Conservation (phyloP, 345 rosid species). For the Nasturtium officinale region DNA sequence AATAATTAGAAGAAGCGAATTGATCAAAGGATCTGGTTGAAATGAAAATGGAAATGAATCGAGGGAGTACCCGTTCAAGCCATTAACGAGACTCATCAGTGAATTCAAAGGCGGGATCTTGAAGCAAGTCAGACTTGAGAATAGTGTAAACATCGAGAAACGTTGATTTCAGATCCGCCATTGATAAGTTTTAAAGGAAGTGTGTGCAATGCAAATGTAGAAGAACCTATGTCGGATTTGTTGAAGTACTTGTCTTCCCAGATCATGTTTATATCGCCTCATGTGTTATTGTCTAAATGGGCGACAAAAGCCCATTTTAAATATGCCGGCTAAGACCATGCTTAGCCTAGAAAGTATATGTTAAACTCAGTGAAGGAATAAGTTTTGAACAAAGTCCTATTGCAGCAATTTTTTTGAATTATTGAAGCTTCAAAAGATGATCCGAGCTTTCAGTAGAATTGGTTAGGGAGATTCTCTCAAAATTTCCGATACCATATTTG, state of each 20-base stretch:
- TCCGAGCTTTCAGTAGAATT: too few relatives aligned
- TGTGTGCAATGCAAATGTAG: background rate
- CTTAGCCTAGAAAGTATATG: too few relatives aligned
- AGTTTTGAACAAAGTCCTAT: background rate
- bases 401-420: background rate
- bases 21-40: background rate
- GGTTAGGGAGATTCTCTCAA: too few relatives aligned
- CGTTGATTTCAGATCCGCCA: constrained; percentile 69
- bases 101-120: constrained; percentile 81
- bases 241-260: background rate
- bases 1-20: background rate
- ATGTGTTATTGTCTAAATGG: constrained; percentile 11
- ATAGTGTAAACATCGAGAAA: constrained; percentile 58
- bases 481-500: too few relatives aligned
- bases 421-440: background rate
- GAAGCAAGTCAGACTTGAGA: constrained; percentile 70
- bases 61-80: constrained; percentile 58
- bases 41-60: background rate
- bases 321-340: background rate
- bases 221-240: background rate
- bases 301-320: constrained; percentile 9
- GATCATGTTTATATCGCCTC: background rate
- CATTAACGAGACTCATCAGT: constrained; percentile 68
- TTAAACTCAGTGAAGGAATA: background rate
- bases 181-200: constrained; percentile 23